Percentiles rank a stretch among this genome's conserved stretches.
Conservation (phyloP, 1,139 yeast species). For the Meyerozyma guilliermondii region DNA sequence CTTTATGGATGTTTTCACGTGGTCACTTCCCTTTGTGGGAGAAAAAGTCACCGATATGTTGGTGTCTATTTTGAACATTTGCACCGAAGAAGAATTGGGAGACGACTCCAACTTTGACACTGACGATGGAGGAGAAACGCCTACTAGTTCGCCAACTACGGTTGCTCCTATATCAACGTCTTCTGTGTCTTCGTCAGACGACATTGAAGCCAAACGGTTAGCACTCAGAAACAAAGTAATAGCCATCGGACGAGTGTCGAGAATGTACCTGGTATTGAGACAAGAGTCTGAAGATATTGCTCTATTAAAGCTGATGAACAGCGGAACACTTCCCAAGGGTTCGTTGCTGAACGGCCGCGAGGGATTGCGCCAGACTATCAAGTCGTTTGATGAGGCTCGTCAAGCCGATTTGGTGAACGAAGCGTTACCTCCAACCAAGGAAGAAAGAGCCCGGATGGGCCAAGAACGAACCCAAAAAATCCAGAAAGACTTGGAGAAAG, state of each 20-base stretch:
- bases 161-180: conserved; percentile 3
- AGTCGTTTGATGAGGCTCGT: conserved; percentile 80
- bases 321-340: conserved; percentile 76
- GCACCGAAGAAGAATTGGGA: conserved; percentile 91
- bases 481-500: conserved; percentile 41
- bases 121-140: conserved; percentile 8
- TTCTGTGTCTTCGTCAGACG: conserved; percentile 6
- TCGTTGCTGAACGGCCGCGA: conserved; percentile 78
- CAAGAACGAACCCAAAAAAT: conserved; percentile 38
- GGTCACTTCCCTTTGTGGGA: conserved; percentile 99
- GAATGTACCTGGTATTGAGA: conserved; percentile 87
- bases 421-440: conserved; percentile 79
- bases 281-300: conserved; percentile 88
- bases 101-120: conserved; percentile 54
- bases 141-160: not conserved
- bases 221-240: conserved; percentile 83
- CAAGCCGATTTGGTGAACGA: conserved; percentile 80
- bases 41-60: conserved; percentile 93
- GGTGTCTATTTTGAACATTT: conserved; percentile 82
- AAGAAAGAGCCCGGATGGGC: conserved; percentile 46
- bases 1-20: conserved; percentile 94
- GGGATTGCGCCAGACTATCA: conserved; percentile 67
- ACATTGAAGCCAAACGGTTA: conserved; percentile 43
- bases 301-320: conserved; percentile 66
- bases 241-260: conserved; percentile 90